phyloP scores from a whole-genome alignment of 192 early-diverging fungal genomes.

The Phycomyces nitens region DNA sequence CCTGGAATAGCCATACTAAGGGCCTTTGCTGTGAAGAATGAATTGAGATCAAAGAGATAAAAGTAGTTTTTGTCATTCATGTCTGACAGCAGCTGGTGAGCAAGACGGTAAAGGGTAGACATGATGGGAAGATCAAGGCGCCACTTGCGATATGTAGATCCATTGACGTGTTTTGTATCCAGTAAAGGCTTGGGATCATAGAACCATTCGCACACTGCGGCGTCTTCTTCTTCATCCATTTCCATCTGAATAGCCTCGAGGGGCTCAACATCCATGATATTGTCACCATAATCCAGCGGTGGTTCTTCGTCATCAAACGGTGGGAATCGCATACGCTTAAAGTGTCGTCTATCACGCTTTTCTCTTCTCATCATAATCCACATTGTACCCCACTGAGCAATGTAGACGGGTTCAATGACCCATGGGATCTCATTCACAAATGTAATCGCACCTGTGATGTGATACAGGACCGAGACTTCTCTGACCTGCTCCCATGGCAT shows the following conservation, averaged over 20 bases:
- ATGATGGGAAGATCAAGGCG: constrained; percentile 89
- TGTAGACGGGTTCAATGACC: constrained; percentile 96
- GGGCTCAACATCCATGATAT: constrained; percentile 96
- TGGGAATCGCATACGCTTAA: constrained; percentile 98
- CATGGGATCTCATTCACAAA: constrained; percentile 96
- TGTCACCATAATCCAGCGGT: constrained; percentile 98
- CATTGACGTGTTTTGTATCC: constrained; percentile 77
- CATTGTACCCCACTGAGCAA: constrained; percentile 99
- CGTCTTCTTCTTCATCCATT: constrained; percentile 92
- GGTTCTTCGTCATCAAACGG: constrained; percentile 99
- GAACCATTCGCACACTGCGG: constrained; percentile 88
- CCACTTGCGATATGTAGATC: constrained; percentile 88
- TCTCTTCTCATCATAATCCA: constrained; percentile 99
- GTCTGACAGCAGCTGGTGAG: constrained; percentile 91
- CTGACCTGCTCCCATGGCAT: constrained; percentile 99
- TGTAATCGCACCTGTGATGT: constrained; percentile 97
- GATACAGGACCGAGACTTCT: constrained; percentile 95
- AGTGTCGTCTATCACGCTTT: constrained; percentile 95
- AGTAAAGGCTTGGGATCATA: constrained; percentile 93
- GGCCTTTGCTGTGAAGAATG: constrained; percentile 96
- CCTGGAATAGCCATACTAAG: constrained; percentile 98
- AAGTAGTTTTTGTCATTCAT: constrained; percentile 96
- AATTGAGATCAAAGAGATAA: constrained; percentile 93
- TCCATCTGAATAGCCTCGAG: constrained; percentile 99
- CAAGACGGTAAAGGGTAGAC: constrained; percentile 90